Evolutionary conservation across 176 grass and related monocot species (phyloP), one percentile per base, ranked within the genome.

Genomic region (Cenchrus purpureus): DNA sequence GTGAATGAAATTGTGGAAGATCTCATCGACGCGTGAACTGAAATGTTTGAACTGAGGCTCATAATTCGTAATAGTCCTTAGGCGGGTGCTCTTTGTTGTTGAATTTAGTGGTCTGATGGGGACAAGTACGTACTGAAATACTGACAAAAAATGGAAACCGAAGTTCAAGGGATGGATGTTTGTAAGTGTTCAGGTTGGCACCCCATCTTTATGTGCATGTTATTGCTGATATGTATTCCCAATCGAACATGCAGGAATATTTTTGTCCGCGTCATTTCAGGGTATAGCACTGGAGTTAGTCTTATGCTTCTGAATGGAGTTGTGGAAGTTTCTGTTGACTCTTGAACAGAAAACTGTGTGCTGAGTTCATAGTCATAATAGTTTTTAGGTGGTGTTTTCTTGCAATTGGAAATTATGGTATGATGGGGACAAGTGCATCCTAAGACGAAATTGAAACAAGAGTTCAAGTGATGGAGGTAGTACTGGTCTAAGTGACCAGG

Each of bases 371-470:
- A 58, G 31, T 76, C 12, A 29, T 84, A 25, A 25, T 51, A 74
- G 50, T 37, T 17, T 16, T 43, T 51, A 49, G 60, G 13, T 46
- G 40, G 17, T 42, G 60, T 29, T 66, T 10, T 22, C 62, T 72
- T 74, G 28, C 16, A 45, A 55, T 25, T 50, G 56, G 25, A 84
- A 88, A 37, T 79, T 43, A 14, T 69, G 56, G 42, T 65, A 11
- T 67, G 50, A 64, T 57, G 50, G 34, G 62, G 78, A 68, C 16
- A 81, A 49, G 12, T 53, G 14, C 7, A 34, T 66, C 22, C 3
- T 12, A 22, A 12, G 60, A 14, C 43, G 22, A 63, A 81, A 81
- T 8, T 32, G 8, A 57, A 66, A 28, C 58, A 68, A 34, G 50
- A 67, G 8, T 81, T 22, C 28, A 48, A 51, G 61, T 52, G 50